These are phyloP conservation scores for Trichocladium antarcticum DNA, from an alignment of 495 filamentous ascomycete genomes.

Conservation along the genomic window DNA sequence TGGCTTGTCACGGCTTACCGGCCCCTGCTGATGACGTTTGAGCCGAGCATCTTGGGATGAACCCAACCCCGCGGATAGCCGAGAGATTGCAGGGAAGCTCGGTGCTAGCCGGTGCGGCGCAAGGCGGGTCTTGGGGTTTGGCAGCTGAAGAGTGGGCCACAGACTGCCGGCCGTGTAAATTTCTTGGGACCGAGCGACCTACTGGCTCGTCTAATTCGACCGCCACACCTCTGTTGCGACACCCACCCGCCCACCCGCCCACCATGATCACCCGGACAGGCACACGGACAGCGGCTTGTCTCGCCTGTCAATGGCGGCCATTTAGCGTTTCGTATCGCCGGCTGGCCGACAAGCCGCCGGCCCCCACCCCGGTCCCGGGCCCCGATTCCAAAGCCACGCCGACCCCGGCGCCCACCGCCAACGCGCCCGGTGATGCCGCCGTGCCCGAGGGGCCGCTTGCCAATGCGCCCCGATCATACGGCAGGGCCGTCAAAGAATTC, in stretches of 20 bases:
- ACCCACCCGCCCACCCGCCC: not conserved
- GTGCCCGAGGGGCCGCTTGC: conserved; percentile 27
- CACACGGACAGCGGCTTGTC: conserved; percentile 21
- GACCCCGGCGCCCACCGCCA: not conserved
- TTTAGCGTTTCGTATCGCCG: conserved; percentile 36
- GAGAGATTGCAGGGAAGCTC: conserved; percentile 2
- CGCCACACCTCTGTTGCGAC: conserved; percentile 1
- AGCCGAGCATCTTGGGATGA: conserved; percentile 16
- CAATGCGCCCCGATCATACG: conserved; percentile 42
- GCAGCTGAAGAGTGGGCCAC: conserved; percentile 7
- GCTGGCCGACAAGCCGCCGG: conserved; percentile 24
- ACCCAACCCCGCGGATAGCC: conserved; percentile 26
- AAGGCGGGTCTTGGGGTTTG: conserved; percentile 7
- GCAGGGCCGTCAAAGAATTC: conserved; percentile 48
- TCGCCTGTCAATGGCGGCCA: conserved; percentile 39
- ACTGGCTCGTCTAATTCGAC: not conserved
- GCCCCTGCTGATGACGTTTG: conserved; percentile 19
- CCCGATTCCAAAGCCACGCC: conserved; percentile 1
- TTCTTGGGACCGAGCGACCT: conserved; percentile 16
- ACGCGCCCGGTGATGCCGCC: not conserved
- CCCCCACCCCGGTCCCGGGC: not conserved
- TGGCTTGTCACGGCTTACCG: conserved; percentile 27
- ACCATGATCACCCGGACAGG: conserved; percentile 20
- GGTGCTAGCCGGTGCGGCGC: not conserved
- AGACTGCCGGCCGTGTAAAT: conserved; percentile 18